phyloP scores from a whole-genome alignment of 208 protist genomes.

The Trypanosoma grayi region DNA sequence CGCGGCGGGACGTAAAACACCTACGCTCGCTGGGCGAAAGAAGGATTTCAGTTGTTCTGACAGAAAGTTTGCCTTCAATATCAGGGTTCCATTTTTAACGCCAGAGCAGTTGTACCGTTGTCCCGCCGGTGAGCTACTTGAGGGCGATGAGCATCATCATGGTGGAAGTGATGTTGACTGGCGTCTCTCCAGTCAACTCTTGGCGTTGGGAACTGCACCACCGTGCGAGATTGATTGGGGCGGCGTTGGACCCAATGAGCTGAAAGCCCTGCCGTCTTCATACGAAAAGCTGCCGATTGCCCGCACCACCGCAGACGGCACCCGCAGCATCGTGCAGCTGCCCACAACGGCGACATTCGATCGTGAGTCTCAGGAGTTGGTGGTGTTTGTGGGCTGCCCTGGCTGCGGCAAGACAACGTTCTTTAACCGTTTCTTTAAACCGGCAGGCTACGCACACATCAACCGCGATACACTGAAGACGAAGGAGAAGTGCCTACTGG shows the following conservation, averaged over 20 bases:
- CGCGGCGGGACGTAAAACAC: conserved; percentile 76
- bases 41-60: conserved; percentile 93
- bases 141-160: background rate
- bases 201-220: background rate
- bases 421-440: conserved; percentile 67
- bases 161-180: background rate
- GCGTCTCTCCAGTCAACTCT: conserved; percentile 7
- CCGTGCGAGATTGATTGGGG: conserved; percentile 44
- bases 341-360: conserved; percentile 9
- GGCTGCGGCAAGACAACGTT: conserved; percentile 92
- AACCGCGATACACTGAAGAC: conserved; percentile 82
- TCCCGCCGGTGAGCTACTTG: conserved; percentile 18
- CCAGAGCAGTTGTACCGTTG: conserved; percentile 85
- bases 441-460: conserved; percentile 75
- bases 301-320: conserved; percentile 22
- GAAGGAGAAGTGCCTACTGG: conserved; percentile 58
- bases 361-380: conserved; percentile 62
- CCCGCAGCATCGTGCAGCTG: background rate
- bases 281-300: conserved; percentile 41
- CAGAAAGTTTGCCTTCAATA: conserved; percentile 87
- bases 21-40: conserved; percentile 61
- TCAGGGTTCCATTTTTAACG: conserved; percentile 84
- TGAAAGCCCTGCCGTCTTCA: conserved; percentile 35
- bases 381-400: conserved; percentile 85
- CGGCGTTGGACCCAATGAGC: conserved; percentile 46